These are phyloP conservation scores for Septoria linicola DNA, from an alignment of 2,329 filamentous ascomycete genomes.

Conservation along the genomic window DNA sequence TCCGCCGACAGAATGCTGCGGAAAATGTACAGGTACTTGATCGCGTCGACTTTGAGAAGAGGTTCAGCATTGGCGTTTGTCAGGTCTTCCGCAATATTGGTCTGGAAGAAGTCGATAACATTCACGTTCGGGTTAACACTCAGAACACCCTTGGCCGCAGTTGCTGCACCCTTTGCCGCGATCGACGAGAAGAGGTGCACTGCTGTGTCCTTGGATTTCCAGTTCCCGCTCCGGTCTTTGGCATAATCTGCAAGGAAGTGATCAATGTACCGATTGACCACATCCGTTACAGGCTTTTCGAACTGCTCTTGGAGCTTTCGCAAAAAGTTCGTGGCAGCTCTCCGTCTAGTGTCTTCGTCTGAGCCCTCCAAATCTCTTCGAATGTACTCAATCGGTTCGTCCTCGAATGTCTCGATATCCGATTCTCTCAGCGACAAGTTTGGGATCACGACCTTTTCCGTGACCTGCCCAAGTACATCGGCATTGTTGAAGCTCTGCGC, in stretches of 20 bases:
- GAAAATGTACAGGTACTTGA: slow-evolving; percentile 98
- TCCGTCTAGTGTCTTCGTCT: slow-evolving; percentile 86
- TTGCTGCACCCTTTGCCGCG: slow-evolving; percentile 85
- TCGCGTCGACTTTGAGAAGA: slow-evolving; percentile 93
- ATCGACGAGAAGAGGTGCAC: slow-evolving; percentile 94
- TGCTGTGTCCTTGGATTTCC: slow-evolving; percentile 98
- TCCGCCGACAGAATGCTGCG: slow-evolving; percentile 88
- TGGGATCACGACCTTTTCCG: slow-evolving; percentile 92
- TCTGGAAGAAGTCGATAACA: slow-evolving; percentile 92
- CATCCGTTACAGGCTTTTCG: slow-evolving; percentile 76
- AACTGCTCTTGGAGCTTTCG: slow-evolving; percentile 86
- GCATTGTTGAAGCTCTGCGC: slow-evolving; percentile 83
- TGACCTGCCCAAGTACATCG: slow-evolving; percentile 75
- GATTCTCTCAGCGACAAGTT: slow-evolving; percentile 90
- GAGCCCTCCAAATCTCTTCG: slow-evolving; percentile 92
- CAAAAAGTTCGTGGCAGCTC: slow-evolving; percentile 93
- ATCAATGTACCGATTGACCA: slow-evolving; percentile 84
- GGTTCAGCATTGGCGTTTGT: slow-evolving; percentile 70
- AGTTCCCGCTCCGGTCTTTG: slow-evolving; percentile 67
- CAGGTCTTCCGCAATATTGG: slow-evolving; percentile 85
- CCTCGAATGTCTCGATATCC: slow-evolving; percentile 93
- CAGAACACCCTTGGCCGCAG: slow-evolving; percentile 84
- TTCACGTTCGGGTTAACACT: slow-evolving; percentile 74
- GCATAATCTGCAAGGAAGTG: slow-evolving; percentile 76
- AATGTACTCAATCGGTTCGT: slow-evolving; percentile 98